Conservation (phyloP, 2,329 filamentous ascomycete genomes). For the Monosporascus cannonballus region DNA sequence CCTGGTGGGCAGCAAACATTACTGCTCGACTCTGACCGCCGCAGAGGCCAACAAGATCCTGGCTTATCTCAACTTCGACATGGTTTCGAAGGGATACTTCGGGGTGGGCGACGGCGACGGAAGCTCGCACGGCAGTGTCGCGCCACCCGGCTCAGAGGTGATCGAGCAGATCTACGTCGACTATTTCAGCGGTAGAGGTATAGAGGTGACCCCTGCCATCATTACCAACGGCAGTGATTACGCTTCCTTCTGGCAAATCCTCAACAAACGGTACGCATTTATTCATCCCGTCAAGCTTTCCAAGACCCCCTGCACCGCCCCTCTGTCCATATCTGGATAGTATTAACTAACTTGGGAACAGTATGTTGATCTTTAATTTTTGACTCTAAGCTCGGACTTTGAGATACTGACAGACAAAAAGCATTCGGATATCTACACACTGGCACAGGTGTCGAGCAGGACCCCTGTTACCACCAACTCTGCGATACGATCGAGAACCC, state of each 20-base stretch:
- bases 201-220: constrained; percentile 19
- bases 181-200: constrained; percentile 19
- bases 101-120: constrained; percentile 29
- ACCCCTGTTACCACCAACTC: constrained; percentile 30
- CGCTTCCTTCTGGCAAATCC: constrained; percentile 31
- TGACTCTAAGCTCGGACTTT: background rate
- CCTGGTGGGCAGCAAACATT: constrained; percentile 24
- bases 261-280: constrained; percentile 20
- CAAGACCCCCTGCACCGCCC: background rate
- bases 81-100: constrained; percentile 26
- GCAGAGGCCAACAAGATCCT: constrained; percentile 22
- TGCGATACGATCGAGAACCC: constrained; percentile 29
- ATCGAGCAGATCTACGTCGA: constrained; percentile 27
- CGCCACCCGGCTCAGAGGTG: constrained; percentile 26
- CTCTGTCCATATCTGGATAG: background rate
- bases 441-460: constrained; percentile 42
- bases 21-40: constrained; percentile 20
- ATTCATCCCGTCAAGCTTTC: background rate
- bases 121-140: constrained; percentile 30
- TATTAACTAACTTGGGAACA: background rate
- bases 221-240: constrained; percentile 48
- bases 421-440: constrained; percentile 30
- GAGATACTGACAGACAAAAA: background rate
- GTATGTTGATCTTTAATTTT: background rate
- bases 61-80: constrained; percentile 31